These are phyloP conservation scores for Gilbertella persicaria DNA, from an alignment of 371 early-diverging fungal genomes.

Conservation along the genomic window DNA sequence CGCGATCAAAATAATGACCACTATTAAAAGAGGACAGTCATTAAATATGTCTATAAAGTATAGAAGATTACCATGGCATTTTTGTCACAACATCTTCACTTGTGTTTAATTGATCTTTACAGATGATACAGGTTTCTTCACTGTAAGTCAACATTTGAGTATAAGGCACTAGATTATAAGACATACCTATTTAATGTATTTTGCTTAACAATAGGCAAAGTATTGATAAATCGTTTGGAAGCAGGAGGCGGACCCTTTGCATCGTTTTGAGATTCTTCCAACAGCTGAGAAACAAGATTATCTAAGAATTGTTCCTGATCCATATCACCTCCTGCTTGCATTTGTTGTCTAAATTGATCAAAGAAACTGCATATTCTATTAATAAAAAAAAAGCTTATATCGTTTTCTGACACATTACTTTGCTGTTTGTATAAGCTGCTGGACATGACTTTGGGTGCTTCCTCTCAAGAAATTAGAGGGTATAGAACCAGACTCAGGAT, in stretches of 20 bases:
- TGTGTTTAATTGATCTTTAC: conserved; percentile 42
- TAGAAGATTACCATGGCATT: conserved; percentile 51
- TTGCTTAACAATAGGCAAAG: conserved; percentile 27
- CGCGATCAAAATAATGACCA: conserved; percentile 59
- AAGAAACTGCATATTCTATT: conserved; percentile 27
- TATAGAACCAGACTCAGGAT: conserved; percentile 19
- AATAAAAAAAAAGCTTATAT: background rate
- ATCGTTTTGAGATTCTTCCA: conserved; percentile 50
- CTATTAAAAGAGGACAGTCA: conserved; percentile 23
- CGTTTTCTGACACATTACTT: conserved; percentile 23
- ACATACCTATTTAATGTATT: conserved; percentile 28
- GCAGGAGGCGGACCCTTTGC: conserved; percentile 58
- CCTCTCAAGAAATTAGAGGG: background rate
- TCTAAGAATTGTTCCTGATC: conserved; percentile 52
- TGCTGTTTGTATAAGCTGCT: conserved; percentile 39
- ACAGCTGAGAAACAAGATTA: conserved; percentile 46
- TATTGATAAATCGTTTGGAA: conserved; percentile 42
- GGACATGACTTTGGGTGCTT: conserved; percentile 11
- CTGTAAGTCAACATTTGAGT: conserved; percentile 15
- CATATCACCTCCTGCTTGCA: conserved; percentile 39
- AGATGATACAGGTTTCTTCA: conserved; percentile 53
- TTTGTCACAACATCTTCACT: conserved; percentile 36
- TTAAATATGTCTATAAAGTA: background rate
- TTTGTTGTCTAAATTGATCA: conserved; percentile 38
- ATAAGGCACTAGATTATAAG: background rate